Base-by-base conservation (phyloP, 2,329 filamentous ascomycete species). In the Xylariales sp. region DNA sequence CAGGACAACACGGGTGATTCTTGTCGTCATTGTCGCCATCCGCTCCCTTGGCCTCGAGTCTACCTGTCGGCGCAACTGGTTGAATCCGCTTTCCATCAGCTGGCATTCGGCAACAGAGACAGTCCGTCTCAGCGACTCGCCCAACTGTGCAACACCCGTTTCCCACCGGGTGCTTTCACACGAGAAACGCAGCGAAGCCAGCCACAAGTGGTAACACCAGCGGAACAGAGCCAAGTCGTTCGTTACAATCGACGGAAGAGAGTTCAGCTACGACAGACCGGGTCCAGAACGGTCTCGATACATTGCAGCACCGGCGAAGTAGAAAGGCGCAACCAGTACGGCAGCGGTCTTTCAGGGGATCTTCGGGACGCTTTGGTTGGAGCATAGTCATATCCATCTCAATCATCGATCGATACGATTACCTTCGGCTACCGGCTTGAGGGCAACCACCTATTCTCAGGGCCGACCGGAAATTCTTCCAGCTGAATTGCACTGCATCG, bases 41-140 rank as follows among this genome's bases (percentile, higher is more conserved):
- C 33, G 15, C 15, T 14, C 9, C 10, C 9, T 11, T 32, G 9
- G 7, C 10, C 29, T 32, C 10, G 11, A 12, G 11, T 37, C 20
- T 14, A 16, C 27, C n/a, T 29, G 22, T 21, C 35, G 20, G 20
- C 20, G n/a, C n/a, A n/a, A n/a, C n/a, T n/a, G n/a, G n/a, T n/a
- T n/a, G n/a, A n/a, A n/a, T n/a, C 37, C 42, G 35, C 35, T 43
- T 37, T 31, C 33, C 34, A 36, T 45, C 36, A 50, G 44, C 50
- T 44, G n/a, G n/a, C n/a, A n/a, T n/a, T n/a, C n/a, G n/a, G 43
- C 21, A 47, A 41, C 44, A 49, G 40, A 51, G 43, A 50, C 43
- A 44, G 15, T 20, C 43, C 44, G 50, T 50, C 49, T 46, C 46
- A 40, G 50, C 50, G 35, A 49, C 48, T 54, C 48, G 48, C 42